Percentiles rank a stretch among this genome's conserved stretches.
These are phyloP conservation scores for Inonotus obliquus DNA, from an alignment of 1,284 basidiomycete species.

Conservation along the genomic window DNA sequence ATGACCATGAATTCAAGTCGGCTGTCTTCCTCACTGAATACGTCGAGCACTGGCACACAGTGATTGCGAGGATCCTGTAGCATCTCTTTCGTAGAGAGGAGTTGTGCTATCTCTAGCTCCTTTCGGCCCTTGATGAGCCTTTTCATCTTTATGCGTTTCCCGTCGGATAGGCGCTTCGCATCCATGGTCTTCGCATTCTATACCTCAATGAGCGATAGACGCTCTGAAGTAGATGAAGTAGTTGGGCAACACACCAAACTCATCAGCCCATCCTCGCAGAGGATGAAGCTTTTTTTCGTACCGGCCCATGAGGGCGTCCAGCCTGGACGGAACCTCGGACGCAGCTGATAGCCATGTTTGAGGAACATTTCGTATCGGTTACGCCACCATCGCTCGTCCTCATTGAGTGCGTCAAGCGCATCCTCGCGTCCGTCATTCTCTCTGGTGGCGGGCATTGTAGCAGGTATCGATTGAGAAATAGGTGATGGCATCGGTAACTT, in stretches of 20 bases:
- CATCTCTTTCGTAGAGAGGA: slow-evolving; percentile 4
- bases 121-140: neutral
- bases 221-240: neutral
- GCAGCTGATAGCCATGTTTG: slow-evolving; percentile 20
- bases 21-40: slow-evolving; percentile 6
- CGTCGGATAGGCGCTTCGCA: neutral
- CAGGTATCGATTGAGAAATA: too few species aligned
- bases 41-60: slow-evolving; percentile 20
- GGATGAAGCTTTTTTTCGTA: slow-evolving; percentile 7
- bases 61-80: slow-evolving; percentile 18
- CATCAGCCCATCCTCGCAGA: slow-evolving; percentile 19
- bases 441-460: too few species aligned
- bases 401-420: neutral
- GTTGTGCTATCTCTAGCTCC: slow-evolving; percentile 3
- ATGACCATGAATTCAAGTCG: slow-evolving; percentile 6
- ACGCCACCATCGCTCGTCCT: slow-evolving; percentile 12
- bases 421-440: too few species aligned
- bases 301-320: slow-evolving; percentile 24
- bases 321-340: slow-evolving; percentile 21
- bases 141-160: neutral
- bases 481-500: too few species aligned
- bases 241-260: neutral
- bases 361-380: neutral
- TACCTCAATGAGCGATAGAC: neutral
- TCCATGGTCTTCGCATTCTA: neutral